Evolutionary conservation across 1,284 basidiomycete species (phyloP).

Genomic region (Inonotus obliquus): DNA sequence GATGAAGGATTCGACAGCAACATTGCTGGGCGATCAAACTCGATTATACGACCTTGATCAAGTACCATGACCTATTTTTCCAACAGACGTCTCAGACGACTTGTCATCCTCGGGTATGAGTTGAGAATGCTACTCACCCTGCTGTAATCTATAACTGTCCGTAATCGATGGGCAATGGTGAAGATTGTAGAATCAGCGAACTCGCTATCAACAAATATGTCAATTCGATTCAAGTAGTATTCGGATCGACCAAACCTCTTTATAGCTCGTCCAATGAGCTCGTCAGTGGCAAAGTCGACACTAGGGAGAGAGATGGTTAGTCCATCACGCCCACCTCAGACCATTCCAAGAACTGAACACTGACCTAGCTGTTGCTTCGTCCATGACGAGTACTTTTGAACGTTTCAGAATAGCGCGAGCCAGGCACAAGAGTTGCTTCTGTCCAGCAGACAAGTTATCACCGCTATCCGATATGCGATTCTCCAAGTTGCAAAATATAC

Average conservation of each 20-base stretch:
- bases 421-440: constrained; percentile 65
- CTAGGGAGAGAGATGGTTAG: constrained; percentile 28
- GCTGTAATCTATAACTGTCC: constrained; percentile 60
- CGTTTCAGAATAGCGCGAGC: constrained; percentile 57
- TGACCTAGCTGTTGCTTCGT: constrained; percentile 51
- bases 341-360: not conserved
- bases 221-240: constrained; percentile 28
- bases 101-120: not conserved
- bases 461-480: constrained; percentile 83
- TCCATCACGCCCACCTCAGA: not conserved
- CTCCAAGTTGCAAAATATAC: constrained; percentile 85
- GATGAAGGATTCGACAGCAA: constrained; percentile 64
- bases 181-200: constrained; percentile 55
- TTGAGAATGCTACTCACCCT: constrained; percentile 35
- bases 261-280: constrained; percentile 70
- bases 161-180: constrained; percentile 61
- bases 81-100: not conserved
- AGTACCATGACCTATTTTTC: constrained; percentile 72
- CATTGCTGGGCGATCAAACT: constrained; percentile 73
- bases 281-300: constrained; percentile 76
- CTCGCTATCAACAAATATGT: constrained; percentile 35
- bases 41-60: constrained; percentile 81
- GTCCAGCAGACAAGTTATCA: constrained; percentile 85
- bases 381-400: constrained; percentile 57
- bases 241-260: constrained; percentile 43